Base-by-base conservation (phyloP, 2,329 filamentous ascomycete genomes). In the Claviceps humidiphila region DNA sequence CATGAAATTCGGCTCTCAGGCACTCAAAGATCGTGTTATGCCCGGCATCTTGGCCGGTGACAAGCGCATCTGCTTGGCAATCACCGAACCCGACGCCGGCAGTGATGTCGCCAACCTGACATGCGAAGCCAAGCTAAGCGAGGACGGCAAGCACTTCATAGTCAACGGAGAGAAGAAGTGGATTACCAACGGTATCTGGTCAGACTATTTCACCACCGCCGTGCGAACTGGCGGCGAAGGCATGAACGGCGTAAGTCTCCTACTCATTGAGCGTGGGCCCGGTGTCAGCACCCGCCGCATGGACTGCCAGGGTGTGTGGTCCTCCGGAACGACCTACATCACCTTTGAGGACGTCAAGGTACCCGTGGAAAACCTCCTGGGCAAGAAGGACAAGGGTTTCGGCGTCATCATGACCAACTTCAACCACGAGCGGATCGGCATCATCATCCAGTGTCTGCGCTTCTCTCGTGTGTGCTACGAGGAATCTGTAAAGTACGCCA, bases 141-240 rank as follows among this genome's bases (percentile, higher is more conserved):
- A 93, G 61, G 93, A 98, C 63, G 93, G 93, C 64, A 97, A 97
- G 76, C 89, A 97, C 74, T 98, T 94, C 72, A 97, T 97, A 60
- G 93, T 98, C 71, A 98, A 97, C 65, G 93, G 93, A 52, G 91
- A 96, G 81, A 97, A 98, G 85, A 98, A 98, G 74, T 97, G 93
- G 91, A 97, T 97, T 70, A 97, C 91, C 63, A 98, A 98, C 71
- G 93, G 93, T 64, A 81, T 96, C 63, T 96, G 89, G 89, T 81
- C 77, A 56, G 93, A 98, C 69, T 98, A 97, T 75, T 97, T 97
- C 76, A 97, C 93, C 52, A 94, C 88, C 14, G 93, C 91, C 26
- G 93, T 98, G 41, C 85, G 93, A 55, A 98, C 93, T 13, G 89
- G 86, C 57, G 85, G 82, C 38, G 74, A 80, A 24, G 93, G 93